Conservation (phyloP, 2,329 filamentous ascomycete genomes). For the Talaromyces sp. region DNA sequence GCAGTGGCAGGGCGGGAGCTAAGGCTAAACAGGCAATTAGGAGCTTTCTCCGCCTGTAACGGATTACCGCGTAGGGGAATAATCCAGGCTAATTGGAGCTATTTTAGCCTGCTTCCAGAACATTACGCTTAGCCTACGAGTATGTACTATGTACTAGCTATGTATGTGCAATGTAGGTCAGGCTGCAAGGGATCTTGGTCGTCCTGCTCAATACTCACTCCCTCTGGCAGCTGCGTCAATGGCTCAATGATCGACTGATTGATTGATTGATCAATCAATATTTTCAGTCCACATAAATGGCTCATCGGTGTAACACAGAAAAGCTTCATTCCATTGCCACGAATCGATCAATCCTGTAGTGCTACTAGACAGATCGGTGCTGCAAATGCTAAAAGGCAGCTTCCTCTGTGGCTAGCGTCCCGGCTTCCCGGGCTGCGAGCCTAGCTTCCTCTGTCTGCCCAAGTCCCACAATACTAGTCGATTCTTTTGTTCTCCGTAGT, state of each 20-base stretch:
- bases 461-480: background rate
- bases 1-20: background rate
- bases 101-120: constrained; percentile 4
- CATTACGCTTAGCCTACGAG: background rate
- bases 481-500: background rate
- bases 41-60: background rate
- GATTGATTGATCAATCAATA: background rate
- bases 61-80: background rate
- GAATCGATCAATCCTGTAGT: too few relatives aligned
- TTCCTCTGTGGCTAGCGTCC: constrained; percentile 12
- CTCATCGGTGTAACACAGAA: background rate
- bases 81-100: background rate
- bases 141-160: too few relatives aligned
- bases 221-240: background rate
- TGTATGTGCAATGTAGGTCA: too few relatives aligned
- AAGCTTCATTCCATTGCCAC: background rate
- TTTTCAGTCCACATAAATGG: background rate
- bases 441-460: background rate
- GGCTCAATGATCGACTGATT: background rate
- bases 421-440: constrained; percentile 13
- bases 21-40: background rate
- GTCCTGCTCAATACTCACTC: background rate
- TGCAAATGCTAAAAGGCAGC: background rate
- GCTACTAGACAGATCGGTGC: too few relatives aligned
- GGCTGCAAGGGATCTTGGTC: constrained; percentile 4